These are phyloP conservation scores for Yamadazyma conglobata DNA, from an alignment of 1,139 yeast genomes.

Conservation along the genomic window DNA sequence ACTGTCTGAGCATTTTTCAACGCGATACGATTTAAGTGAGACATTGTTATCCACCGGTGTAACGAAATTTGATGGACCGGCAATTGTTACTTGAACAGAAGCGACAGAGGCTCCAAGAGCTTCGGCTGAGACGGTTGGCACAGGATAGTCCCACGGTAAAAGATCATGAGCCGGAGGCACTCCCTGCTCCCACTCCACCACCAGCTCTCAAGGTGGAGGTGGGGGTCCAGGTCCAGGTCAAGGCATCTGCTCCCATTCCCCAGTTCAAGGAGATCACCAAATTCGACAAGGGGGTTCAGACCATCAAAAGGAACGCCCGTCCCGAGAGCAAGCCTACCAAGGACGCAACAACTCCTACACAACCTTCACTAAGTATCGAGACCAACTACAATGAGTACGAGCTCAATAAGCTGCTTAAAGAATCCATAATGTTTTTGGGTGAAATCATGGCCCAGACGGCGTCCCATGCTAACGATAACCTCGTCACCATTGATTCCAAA, in stretches of 20 bases:
- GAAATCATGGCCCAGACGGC: constrained; percentile 4
- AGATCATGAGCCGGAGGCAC: no score
- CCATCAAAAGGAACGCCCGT: constrained; percentile 6
- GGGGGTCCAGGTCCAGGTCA: constrained; percentile 15
- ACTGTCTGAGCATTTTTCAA: not conserved
- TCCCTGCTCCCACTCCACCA: no score
- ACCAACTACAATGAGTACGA: constrained; percentile 7
- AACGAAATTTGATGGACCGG: no score
- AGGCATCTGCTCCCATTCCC: not conserved
- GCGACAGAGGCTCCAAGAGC: constrained; percentile 39
- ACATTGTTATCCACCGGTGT: no score
- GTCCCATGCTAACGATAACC: not conserved
- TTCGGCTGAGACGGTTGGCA: constrained; percentile 30
- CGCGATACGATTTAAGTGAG: not conserved
- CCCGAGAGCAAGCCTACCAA: constrained; percentile 7
- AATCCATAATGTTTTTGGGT: constrained; percentile 8
- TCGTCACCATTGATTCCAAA: not conserved
- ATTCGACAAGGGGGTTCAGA: constrained; percentile 34
- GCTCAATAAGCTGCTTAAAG: constrained; percentile 10
- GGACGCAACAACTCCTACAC: constrained; percentile 4
- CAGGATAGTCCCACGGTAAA: no score
- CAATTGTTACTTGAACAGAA: constrained; percentile 40
- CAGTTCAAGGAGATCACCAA: constrained; percentile 17
- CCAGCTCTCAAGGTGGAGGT: constrained; percentile 16
- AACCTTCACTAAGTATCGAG: constrained; percentile 1